Evolutionary conservation across 192 early-diverging fungal genomes (phyloP).

Genomic region (Geranomyces variabilis): DNA sequence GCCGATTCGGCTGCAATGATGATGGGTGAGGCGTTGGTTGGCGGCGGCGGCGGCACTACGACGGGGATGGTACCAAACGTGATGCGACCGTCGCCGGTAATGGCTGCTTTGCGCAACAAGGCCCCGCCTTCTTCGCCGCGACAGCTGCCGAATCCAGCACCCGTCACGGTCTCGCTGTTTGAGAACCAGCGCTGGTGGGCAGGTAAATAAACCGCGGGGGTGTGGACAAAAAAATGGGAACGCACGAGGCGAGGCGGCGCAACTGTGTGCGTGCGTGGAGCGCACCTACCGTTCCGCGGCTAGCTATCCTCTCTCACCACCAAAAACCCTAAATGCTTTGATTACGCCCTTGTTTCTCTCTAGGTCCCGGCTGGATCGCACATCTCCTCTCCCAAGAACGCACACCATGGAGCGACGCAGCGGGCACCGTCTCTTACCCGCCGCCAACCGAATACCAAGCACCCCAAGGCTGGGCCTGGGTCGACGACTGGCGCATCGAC

Average conservation of each 20-base stretch:
- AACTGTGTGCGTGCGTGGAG: too few species aligned
- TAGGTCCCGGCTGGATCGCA: conserved; percentile 71
- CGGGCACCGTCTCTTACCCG: conserved; percentile 51
- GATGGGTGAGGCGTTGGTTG: background rate
- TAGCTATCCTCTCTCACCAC: background rate
- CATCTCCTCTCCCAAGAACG: conserved; percentile 64
- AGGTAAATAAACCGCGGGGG: conserved; percentile 26
- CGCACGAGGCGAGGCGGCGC: too few species aligned
- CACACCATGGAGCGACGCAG: conserved; percentile 66
- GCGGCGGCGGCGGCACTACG: too few species aligned
- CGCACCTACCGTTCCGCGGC: too few species aligned
- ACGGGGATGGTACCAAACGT: background rate
- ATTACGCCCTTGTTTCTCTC: too few species aligned
- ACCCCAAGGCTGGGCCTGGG: conserved; percentile 57
- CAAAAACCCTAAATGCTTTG: too few species aligned
- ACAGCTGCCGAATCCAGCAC: conserved; percentile 5
- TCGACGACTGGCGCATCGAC: conserved; percentile 64
- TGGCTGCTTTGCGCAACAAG: background rate
- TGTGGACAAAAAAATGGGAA: too few species aligned
- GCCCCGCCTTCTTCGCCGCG: conserved; percentile 16
- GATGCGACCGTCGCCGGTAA: background rate
- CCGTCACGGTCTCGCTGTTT: conserved; percentile 43
- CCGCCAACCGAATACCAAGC: conserved; percentile 59
- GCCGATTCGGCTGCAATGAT: background rate
- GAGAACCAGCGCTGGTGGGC: conserved; percentile 84